Evolutionary conservation across 805 yeast genomes (phyloP).

Genomic region (Candida vaughaniae): DNA sequence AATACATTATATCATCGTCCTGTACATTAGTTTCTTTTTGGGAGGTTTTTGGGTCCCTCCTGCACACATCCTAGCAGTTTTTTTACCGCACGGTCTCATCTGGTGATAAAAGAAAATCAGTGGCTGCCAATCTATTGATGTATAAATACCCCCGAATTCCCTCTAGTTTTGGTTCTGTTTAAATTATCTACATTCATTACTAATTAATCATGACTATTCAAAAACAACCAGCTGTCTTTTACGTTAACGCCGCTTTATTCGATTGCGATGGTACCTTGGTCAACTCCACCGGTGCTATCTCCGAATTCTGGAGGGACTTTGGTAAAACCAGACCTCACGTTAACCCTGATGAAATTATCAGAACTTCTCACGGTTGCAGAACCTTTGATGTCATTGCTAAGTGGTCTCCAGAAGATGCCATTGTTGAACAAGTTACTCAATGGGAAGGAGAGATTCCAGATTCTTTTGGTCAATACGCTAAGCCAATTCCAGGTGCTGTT

Average conservation of each 20-base stretch:
- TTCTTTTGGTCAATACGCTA: slow-evolving; percentile 69
- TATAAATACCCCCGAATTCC: slow-evolving; percentile 7
- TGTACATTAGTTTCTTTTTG: slow-evolving; percentile 6
- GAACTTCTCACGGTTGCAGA: slow-evolving; percentile 80
- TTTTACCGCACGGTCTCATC: slow-evolving; percentile 5
- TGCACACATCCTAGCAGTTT: not conserved
- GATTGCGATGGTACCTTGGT: slow-evolving; percentile 89
- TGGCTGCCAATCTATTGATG: slow-evolving; percentile 1
- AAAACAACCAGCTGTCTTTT: slow-evolving; percentile 44
- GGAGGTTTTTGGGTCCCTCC: not conserved
- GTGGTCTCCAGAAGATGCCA: slow-evolving; percentile 74
- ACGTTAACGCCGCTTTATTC: slow-evolving; percentile 56
- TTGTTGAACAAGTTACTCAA: slow-evolving; percentile 59
- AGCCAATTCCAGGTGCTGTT: slow-evolving; percentile 74
- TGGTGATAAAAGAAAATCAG: slow-evolving; percentile 5
- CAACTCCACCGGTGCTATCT: slow-evolving; percentile 79
- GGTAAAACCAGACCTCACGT: slow-evolving; percentile 66
- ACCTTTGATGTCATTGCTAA: slow-evolving; percentile 74
- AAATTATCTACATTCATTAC: not conserved
- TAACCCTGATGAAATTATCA: slow-evolving; percentile 67
- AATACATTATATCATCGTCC: slow-evolving; percentile 7
- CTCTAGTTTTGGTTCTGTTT: not conserved
- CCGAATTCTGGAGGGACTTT: slow-evolving; percentile 77
- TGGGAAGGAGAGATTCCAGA: slow-evolving; percentile 71
- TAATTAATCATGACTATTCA: slow-evolving; percentile 27